Percentiles rank a stretch among this genome's conserved stretches.
These are phyloP conservation scores for Xylaria longipes DNA, from an alignment of 495 filamentous ascomycete genomes.

Conservation along the genomic window DNA sequence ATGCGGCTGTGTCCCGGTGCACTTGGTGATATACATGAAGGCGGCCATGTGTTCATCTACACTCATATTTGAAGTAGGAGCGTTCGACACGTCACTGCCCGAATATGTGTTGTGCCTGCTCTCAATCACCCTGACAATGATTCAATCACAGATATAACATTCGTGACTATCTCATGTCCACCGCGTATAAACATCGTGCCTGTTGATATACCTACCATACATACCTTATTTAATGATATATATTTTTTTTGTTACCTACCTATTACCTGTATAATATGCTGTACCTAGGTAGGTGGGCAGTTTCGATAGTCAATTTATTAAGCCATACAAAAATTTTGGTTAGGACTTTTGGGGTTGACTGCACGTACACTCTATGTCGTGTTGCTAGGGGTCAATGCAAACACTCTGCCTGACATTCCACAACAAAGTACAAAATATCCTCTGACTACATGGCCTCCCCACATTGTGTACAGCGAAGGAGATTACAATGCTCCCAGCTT, in stretches of 20 bases:
- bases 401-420: neutral
- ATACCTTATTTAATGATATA: neutral
- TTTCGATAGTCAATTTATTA: neutral
- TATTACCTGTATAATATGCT: too few species aligned
- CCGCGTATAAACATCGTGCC: neutral
- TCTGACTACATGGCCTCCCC: neutral
- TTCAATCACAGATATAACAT: neutral
- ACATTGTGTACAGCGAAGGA: neutral
- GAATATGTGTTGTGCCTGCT: neutral
- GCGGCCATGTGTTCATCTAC: neutral
- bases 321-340: neutral
- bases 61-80: neutral
- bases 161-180: neutral
- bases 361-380: neutral
- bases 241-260: neutral
- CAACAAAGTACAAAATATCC: neutral
- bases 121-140: neutral
- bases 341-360: neutral
- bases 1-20: neutral
- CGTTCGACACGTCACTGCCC: slow-evolving; percentile 1
- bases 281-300: too few species aligned
- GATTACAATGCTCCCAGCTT: neutral
- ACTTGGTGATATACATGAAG: neutral
- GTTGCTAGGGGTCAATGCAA: neutral
- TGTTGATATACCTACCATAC: too few species aligned